Evolutionary conservation across 805 yeast species (phyloP).

Genomic region (Metschnikowia arizonensis): DNA sequence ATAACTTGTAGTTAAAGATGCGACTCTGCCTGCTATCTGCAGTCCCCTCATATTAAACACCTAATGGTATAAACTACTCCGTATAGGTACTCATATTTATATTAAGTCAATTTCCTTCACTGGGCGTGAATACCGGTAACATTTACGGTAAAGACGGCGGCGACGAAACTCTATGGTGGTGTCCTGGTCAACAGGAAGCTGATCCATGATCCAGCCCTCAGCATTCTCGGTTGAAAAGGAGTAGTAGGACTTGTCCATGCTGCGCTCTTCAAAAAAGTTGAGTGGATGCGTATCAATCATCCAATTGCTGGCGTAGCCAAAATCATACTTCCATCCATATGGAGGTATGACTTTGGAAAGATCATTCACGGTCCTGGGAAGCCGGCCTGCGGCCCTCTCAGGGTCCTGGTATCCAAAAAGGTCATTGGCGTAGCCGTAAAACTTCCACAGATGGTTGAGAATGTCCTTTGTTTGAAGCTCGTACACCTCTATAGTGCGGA

Average conservation of each 20-base stretch:
- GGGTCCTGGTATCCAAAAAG: constrained; percentile 52
- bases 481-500: constrained; percentile 64
- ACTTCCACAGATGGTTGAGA: constrained; percentile 58
- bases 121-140: constrained; percentile 39
- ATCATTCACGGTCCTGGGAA: constrained; percentile 61
- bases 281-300: constrained; percentile 50
- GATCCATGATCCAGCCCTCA: constrained; percentile 49
- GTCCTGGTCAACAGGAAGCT: constrained; percentile 34
- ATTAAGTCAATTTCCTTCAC: constrained; percentile 4
- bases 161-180: constrained; percentile 50
- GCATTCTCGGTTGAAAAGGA: constrained; percentile 25
- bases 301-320: constrained; percentile 56
- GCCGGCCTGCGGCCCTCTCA: constrained; percentile 37
- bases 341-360: constrained; percentile 64
- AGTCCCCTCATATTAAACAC: too few relatives aligned
- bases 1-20: neutral
- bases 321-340: constrained; percentile 65
- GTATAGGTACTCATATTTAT: neutral
- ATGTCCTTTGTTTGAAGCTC: constrained; percentile 68
- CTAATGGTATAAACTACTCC: too few relatives aligned
- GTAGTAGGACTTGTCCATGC: constrained; percentile 21
- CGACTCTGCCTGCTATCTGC: too few relatives aligned
- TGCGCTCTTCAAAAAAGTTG: constrained; percentile 50
- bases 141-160: constrained; percentile 52
- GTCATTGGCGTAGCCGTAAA: constrained; percentile 51